phyloP scores from a whole-genome alignment of 140 eudicot species.

The Anethum foeniculum region DNA sequence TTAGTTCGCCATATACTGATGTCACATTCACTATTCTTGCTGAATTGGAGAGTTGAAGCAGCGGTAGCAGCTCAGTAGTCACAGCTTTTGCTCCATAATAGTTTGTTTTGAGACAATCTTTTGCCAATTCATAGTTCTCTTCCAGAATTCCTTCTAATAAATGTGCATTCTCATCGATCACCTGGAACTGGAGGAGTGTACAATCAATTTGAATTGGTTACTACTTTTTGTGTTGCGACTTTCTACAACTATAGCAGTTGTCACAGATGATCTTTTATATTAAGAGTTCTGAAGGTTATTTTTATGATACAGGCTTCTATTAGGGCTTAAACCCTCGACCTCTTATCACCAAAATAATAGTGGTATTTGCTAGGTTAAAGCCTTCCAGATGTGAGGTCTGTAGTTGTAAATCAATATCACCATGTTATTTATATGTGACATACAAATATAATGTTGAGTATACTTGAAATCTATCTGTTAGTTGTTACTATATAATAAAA shows the following conservation, averaged over 20 bases:
- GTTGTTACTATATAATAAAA: not conserved
- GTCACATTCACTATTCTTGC: conserved; percentile 47
- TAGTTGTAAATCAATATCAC: not conserved
- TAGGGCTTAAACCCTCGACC: not conserved
- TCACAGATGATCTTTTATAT: not conserved
- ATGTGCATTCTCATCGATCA: conserved; percentile 27
- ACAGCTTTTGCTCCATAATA: conserved; percentile 40
- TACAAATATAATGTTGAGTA: not conserved
- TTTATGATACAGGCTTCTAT: not conserved
- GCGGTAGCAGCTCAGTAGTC: conserved; percentile 33
- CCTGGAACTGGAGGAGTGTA: conserved; percentile 5
- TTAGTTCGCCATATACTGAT: conserved; percentile 30
- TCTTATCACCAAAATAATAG: no score
- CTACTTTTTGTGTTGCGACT: conserved; percentile 28
- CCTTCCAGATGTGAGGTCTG: not conserved
- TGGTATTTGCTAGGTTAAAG: not conserved
- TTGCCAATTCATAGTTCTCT: conserved; percentile 27
- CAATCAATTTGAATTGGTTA: not conserved
- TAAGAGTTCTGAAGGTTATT: not conserved
- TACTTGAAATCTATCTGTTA: not conserved
- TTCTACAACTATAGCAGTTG: not conserved
- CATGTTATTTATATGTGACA: not conserved
- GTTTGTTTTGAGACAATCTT: conserved; percentile 34
- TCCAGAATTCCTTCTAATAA: conserved; percentile 14
- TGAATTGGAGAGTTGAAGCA: conserved; percentile 33